Evolutionary conservation across 441 rosid genomes (phyloP), one percentile per base, ranked within the genome.

Genomic region (Euphorbia schlechtendalii): DNA sequence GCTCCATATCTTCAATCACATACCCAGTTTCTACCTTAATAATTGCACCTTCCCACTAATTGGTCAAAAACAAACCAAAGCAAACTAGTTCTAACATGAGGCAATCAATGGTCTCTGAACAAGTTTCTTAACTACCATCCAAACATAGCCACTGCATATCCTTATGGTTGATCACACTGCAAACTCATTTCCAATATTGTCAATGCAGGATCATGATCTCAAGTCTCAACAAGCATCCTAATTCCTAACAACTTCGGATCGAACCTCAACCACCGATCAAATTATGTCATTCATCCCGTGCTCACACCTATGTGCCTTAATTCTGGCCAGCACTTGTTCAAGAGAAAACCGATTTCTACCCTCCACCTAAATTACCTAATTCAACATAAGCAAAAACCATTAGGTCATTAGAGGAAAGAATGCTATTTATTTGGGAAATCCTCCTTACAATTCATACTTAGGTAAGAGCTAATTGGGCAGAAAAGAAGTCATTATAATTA

Each of bases 61-160:
- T n/a, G 18, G 30, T 38, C 41, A 32, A 32, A 15, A 14, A 27
- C 40, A 40, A 51, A 58, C 45, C 56, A 46, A 46, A 20, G 27
- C 20, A 4, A 8, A 41, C 0, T 51, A 28, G 27, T 25, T 28
- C 41, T 22, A 52, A 28, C 49, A 18, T 51, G 45, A 28, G 55
- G 18, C 48, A 46, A 51, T 49, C 43, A 48, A n/a, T 58, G 34
- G 24, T 30, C 22, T 45, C 48, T 48, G 46, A 45, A 66, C 25
- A 14, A 67, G 27, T 36, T 27, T 14, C 14, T 27, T 41, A 15
- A 53, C 14, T 8, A 24, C 54, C 4, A 7, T 18, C 61, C 46
- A 25, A 61, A n/a, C 20, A 53, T 21, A 52, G 43, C 61, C 56
- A 28, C 52, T 40, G 24, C 48, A 53, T 15, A 60, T 38, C 28